Percentiles rank a stretch among this genome's conserved stretches.
phyloP scores from a whole-genome alignment of 768 basidiomycete genomes.

The Trametes coccinea region DNA sequence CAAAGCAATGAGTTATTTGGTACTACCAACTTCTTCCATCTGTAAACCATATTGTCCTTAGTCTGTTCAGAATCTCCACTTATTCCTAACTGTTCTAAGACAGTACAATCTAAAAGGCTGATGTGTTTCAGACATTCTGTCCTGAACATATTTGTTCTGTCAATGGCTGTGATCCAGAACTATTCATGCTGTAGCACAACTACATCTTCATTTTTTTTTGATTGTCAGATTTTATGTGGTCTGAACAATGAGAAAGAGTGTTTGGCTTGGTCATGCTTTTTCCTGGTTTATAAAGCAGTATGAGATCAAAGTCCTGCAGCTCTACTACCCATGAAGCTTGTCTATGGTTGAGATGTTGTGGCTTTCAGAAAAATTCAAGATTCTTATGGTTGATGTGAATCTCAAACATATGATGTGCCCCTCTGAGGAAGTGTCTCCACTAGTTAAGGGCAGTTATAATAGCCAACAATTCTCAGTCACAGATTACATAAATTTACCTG shows the following conservation, averaged over 20 bases:
- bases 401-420: slow-evolving; percentile 14
- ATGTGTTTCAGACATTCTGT: too few relatives aligned
- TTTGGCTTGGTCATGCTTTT: neutral
- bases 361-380: slow-evolving; percentile 29
- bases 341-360: slow-evolving; percentile 29
- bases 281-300: slow-evolving; percentile 7
- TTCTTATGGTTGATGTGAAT: slow-evolving; percentile 36
- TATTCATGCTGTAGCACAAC: neutral
- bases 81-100: neutral
- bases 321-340: slow-evolving; percentile 35
- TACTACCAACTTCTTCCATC: neutral
- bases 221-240: neutral
- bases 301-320: slow-evolving; percentile 22
- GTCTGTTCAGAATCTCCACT: slow-evolving; percentile 23
- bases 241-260: slow-evolving; percentile 3
- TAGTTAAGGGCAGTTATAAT: slow-evolving; percentile 32
- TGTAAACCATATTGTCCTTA: slow-evolving; percentile 22
- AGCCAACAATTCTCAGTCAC: slow-evolving; percentile 41
- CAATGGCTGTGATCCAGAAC: neutral
- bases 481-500: slow-evolving; percentile 34
- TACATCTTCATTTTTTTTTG: neutral
- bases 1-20: neutral
- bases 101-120: too few relatives aligned
- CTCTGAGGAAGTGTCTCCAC: slow-evolving; percentile 31
- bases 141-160: too few relatives aligned